Percentiles rank a stretch among this genome's conserved stretches.
Evolutionary conservation across 2,329 filamentous ascomycete species (phyloP).

Genomic region (Cryphonectria carpinicola): DNA sequence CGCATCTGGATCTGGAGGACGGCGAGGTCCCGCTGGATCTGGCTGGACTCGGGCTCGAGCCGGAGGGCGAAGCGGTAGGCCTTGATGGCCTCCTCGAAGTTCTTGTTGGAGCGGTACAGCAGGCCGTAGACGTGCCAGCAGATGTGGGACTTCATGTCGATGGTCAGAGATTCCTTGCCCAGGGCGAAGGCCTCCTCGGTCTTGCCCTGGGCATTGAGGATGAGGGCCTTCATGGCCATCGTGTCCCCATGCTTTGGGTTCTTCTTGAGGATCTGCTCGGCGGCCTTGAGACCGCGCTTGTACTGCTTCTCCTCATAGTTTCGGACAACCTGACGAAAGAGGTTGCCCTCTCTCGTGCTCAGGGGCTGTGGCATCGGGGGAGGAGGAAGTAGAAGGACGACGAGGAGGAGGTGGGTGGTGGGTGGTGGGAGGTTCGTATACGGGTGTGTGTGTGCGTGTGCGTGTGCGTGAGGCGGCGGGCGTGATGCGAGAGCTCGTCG

Average conservation of each 20-base stretch:
- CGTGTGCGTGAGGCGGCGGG: background rate
- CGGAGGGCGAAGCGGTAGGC: slow-evolving; percentile 95
- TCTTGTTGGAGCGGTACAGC: slow-evolving; percentile 91
- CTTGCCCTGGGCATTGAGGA: slow-evolving; percentile 90
- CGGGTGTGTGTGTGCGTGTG: slow-evolving; percentile 3
- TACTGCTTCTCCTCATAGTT: slow-evolving; percentile 99
- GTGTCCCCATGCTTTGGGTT: slow-evolving; percentile 96
- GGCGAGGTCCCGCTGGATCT: slow-evolving; percentile 93
- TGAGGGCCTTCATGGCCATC: slow-evolving; percentile 97
- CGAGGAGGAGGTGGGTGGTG: background rate
- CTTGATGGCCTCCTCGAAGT: slow-evolving; percentile 98
- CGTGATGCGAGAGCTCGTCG: background rate
- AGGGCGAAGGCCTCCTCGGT: slow-evolving; percentile 92
- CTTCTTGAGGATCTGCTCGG: slow-evolving; percentile 95
- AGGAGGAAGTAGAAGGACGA: slow-evolving; percentile 35
- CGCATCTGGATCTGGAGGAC: slow-evolving; percentile 95
- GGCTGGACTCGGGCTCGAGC: slow-evolving; percentile 89
- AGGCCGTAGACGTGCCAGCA: slow-evolving; percentile 99
- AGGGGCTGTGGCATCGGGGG: slow-evolving; percentile 70
- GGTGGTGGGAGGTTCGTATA: background rate
- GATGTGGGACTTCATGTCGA: slow-evolving; percentile 98
- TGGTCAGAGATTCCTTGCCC: slow-evolving; percentile 87
- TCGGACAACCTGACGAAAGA: slow-evolving; percentile 94
- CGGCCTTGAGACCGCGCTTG: slow-evolving; percentile 90
- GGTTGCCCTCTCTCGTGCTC: slow-evolving; percentile 85